Percentiles rank a stretch among this genome's conserved stretches.
These are phyloP conservation scores for Ganoderma resinaceum DNA, from an alignment of 1,284 basidiomycete genomes.

Conservation along the genomic window DNA sequence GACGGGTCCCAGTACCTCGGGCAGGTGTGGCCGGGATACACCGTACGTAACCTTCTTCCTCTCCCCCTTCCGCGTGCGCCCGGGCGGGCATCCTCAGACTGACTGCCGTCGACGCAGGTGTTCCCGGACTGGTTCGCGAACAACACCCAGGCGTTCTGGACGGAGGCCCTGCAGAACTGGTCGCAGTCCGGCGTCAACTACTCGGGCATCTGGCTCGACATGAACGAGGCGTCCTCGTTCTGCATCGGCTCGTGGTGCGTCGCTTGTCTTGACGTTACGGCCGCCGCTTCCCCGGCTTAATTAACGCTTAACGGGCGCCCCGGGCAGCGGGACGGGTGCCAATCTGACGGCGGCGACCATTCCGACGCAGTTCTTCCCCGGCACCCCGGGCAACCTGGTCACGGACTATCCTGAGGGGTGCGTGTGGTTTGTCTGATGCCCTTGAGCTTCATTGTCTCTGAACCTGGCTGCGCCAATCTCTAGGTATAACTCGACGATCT, in stretches of 20 bases:
- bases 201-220: constrained; percentile 80
- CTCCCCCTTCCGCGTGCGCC: neutral
- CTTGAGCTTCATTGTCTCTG: neutral
- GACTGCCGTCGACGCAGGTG: constrained; percentile 35
- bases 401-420: constrained; percentile 73
- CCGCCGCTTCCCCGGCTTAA: constrained; percentile 41
- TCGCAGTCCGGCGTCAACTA: constrained; percentile 59
- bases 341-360: constrained; percentile 56
- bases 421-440: constrained; percentile 24
- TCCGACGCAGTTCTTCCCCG: constrained; percentile 56
- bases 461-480: neutral
- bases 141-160: constrained; percentile 51
- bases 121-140: constrained; percentile 78
- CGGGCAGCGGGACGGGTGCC: constrained; percentile 55
- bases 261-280: constrained; percentile 33
- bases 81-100: neutral
- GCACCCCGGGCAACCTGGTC: constrained; percentile 58
- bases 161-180: constrained; percentile 57
- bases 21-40: constrained; percentile 67
- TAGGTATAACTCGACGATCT: constrained; percentile 69
- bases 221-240: constrained; percentile 77
- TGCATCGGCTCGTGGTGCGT: constrained; percentile 69
- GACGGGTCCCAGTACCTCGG: constrained; percentile 73
- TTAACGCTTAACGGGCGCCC: constrained; percentile 51
- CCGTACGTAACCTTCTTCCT: constrained; percentile 39